Evolutionary conservation across 2,329 filamentous ascomycete genomes (phyloP).

Genomic region (Neonectria punicea): DNA sequence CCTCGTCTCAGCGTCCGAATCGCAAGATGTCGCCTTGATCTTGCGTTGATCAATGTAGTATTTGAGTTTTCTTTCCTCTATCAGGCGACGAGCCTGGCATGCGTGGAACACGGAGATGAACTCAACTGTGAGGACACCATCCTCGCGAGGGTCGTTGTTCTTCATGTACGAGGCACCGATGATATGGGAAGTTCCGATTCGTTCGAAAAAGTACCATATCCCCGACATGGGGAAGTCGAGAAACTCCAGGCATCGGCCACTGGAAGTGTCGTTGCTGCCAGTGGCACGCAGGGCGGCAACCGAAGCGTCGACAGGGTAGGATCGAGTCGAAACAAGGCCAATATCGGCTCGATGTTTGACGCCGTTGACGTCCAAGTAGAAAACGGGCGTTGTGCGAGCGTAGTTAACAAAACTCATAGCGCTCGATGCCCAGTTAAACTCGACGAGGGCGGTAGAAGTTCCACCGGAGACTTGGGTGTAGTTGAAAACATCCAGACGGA

Average conservation of each 20-base stretch:
- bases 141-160: neutral
- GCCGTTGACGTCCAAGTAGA: constrained; percentile 6
- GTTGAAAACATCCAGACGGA: constrained; percentile 16
- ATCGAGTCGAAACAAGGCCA: accelerated
- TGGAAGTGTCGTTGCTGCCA: neutral
- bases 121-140: constrained; percentile 31
- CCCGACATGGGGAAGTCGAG: constrained; percentile 28
- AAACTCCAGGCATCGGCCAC: constrained; percentile 29
- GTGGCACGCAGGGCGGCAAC: neutral
- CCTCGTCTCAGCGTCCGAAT: neutral
- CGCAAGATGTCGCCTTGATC: neutral
- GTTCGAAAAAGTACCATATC: constrained; percentile 37
- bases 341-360: neutral
- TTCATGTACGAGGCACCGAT: constrained; percentile 6
- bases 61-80: neutral
- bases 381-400: neutral
- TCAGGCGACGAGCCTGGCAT: neutral
- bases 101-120: constrained; percentile 31
- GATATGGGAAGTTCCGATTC: constrained; percentile 25
- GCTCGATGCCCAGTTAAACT: constrained; percentile 28
- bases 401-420: neutral
- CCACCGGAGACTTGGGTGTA: neutral
- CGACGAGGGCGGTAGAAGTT: constrained; percentile 4
- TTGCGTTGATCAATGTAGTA: neutral
- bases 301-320: neutral